Evolutionary conservation across 2,329 filamentous ascomycete genomes (phyloP), one percentile per base, ranked within the genome.

Genomic region (Aureobasidium sp.): DNA sequence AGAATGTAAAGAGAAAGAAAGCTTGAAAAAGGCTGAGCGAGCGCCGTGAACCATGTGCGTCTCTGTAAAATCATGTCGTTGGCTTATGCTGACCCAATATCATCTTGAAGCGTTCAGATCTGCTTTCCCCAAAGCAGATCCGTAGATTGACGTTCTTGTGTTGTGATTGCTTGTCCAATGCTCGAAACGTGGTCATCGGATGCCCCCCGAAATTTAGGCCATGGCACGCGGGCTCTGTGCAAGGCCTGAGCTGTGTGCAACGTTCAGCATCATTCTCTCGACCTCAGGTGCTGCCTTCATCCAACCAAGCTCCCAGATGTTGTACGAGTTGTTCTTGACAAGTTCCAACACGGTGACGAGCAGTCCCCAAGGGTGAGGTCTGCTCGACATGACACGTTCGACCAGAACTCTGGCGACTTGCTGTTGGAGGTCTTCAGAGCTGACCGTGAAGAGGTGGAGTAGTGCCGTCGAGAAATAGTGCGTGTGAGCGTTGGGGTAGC

Each of bases 361-460:
- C 47, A 99, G 79, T 14, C 95, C 95, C 93, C 93, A 97, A 20
- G 95, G 93, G 73, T 97, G 93, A 58, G 93, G 93, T 77, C 92
- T 91, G 73, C 90, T 91, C 25, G 91, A 89, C 64, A 95, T 84
- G 51, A 97, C 80, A 53, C 94, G 86, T 80, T 99, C 94, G 41
- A 97, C 81, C 49, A 99, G 79, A 27, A 97, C 86, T 51, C 93
- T 86, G 58, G 91, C 90, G 63, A 99, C 93, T 73, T 95, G 90
- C 77, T 97, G 89, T 39, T 93, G 89, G 52, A 97, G 87, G 69
- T 93, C 90, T 70, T 94, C 89, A 17, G 72, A 70, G 22, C 74
- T 73, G 44, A 73, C 70, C 20, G 74, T 90, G 74, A 97, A 97
- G 42, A 97, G 81, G 68, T 95, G 86, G 52, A 97, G 81, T 47